Evolutionary conservation across 768 basidiomycete species (phyloP).

Genomic region (Austroboletus eburneus): DNA sequence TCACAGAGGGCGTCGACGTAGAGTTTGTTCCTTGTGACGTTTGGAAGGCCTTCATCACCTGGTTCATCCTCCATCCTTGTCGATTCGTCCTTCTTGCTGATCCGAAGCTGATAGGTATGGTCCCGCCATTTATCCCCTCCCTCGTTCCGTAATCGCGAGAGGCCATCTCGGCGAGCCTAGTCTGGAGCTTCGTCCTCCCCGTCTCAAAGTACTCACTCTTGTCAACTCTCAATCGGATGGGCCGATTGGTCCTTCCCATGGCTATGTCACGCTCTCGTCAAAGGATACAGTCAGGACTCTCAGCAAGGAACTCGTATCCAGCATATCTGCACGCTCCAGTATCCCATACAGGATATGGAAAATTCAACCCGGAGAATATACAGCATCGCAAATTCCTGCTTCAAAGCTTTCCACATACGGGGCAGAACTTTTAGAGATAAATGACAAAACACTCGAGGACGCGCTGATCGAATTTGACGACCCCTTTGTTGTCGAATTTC

Average conservation of each 20-base stretch:
- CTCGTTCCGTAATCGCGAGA: constrained; percentile 62
- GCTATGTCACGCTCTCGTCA: constrained; percentile 45
- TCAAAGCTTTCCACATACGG: constrained; percentile 24
- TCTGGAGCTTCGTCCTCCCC: constrained; percentile 72
- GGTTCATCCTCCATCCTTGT: constrained; percentile 36
- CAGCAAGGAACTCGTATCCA: constrained; percentile 38
- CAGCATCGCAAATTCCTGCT: constrained; percentile 28
- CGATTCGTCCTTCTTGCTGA: not conserved
- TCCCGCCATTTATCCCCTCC: constrained; percentile 47
- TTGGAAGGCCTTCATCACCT: constrained; percentile 64
- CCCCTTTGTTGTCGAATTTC: constrained; percentile 74
- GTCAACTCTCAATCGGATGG: constrained; percentile 24
- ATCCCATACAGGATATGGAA: constrained; percentile 63
- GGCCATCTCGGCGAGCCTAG: constrained; percentile 47
- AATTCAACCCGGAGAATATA: constrained; percentile 36
- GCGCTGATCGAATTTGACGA: constrained; percentile 58
- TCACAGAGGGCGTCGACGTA: constrained; percentile 63
- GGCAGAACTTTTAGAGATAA: constrained; percentile 40
- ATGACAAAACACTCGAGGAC: constrained; percentile 53
- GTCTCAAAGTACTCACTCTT: constrained; percentile 53
- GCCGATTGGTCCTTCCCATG: constrained; percentile 28
- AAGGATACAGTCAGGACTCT: constrained; percentile 47
- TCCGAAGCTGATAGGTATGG: constrained; percentile 64
- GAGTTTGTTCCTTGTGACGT: constrained; percentile 70
- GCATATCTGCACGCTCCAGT: constrained; percentile 30